phyloP scores from a whole-genome alignment of 2,329 filamentous ascomycete genomes.

The Helicocarpus griseus region DNA sequence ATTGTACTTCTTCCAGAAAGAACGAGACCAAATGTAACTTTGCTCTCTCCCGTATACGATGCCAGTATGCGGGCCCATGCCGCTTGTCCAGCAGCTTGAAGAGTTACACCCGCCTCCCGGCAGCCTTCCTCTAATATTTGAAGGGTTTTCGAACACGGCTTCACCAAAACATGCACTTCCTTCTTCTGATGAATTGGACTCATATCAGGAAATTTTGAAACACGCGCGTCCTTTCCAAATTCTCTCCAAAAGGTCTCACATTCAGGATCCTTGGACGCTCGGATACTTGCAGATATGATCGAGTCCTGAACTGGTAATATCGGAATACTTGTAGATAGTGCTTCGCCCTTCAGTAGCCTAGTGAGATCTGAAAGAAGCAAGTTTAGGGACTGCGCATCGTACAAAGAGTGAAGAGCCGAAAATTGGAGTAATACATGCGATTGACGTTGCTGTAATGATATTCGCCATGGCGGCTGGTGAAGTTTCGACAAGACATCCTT shows the following conservation, averaged over 20 bases:
- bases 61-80: constrained; percentile 69
- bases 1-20: constrained; percentile 61
- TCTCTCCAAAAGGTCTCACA: constrained; percentile 53
- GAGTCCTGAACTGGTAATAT: constrained; percentile 36
- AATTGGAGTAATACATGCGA: constrained; percentile 33
- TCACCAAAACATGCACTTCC: constrained; percentile 24
- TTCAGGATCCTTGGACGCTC: constrained; percentile 16
- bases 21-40: constrained; percentile 69
- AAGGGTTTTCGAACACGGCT: constrained; percentile 32
- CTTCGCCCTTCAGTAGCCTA: constrained; percentile 25
- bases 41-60: constrained; percentile 64
- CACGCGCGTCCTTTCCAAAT: constrained; percentile 42
- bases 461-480: constrained; percentile 53
- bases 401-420: constrained; percentile 69
- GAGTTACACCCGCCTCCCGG: constrained; percentile 50
- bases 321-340: constrained; percentile 17
- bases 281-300: constrained; percentile 33
- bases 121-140: constrained; percentile 47
- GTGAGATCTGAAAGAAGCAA: constrained; percentile 54
- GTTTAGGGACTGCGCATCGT: constrained; percentile 68
- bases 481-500: constrained; percentile 34
- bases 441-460: constrained; percentile 38
- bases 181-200: constrained; percentile 46
- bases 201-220: constrained; percentile 68
- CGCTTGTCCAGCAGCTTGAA: constrained; percentile 67